Percentiles rank a stretch among this genome's conserved stretches.
Conservation (phyloP, 768 basidiomycete genomes). For the Hygrocybe coccinea region DNA sequence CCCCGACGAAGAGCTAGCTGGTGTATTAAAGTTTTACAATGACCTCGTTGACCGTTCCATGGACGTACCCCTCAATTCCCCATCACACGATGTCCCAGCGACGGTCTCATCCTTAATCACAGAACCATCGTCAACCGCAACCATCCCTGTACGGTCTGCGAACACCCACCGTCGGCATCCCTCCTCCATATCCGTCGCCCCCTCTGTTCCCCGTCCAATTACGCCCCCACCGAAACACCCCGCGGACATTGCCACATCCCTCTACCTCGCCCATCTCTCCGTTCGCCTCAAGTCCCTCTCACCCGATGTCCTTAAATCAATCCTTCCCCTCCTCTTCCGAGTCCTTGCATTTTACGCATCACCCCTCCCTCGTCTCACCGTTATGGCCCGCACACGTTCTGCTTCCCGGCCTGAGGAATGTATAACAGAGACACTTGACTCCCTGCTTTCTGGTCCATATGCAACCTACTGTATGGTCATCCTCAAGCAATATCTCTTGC, state of each 20-base stretch:
- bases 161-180: constrained; percentile 53
- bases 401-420: constrained; percentile 43
- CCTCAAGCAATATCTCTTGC: constrained; percentile 55
- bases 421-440: constrained; percentile 51
- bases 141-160: constrained; percentile 22
- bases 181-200: constrained; percentile 54
- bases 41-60: constrained; percentile 53
- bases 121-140: constrained; percentile 27
- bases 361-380: constrained; percentile 63
- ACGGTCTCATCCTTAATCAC: constrained; percentile 34
- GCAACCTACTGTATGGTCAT: constrained; percentile 59
- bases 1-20: constrained; percentile 51
- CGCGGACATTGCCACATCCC: constrained; percentile 55
- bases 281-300: constrained; percentile 57
- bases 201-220: constrained; percentile 30
- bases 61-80: constrained; percentile 24
- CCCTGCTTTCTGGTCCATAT: constrained; percentile 62
- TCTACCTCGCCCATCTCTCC: constrained; percentile 63
- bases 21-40: constrained; percentile 59
- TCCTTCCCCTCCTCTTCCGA: constrained; percentile 73
- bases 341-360: constrained; percentile 59
- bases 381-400: constrained; percentile 38
- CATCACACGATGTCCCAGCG: constrained; percentile 12
- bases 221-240: constrained; percentile 40
- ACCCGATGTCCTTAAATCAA: constrained; percentile 45